Evolutionary conservation across 495 filamentous ascomycete species (phyloP).

Genomic region (Xylaria curta): DNA sequence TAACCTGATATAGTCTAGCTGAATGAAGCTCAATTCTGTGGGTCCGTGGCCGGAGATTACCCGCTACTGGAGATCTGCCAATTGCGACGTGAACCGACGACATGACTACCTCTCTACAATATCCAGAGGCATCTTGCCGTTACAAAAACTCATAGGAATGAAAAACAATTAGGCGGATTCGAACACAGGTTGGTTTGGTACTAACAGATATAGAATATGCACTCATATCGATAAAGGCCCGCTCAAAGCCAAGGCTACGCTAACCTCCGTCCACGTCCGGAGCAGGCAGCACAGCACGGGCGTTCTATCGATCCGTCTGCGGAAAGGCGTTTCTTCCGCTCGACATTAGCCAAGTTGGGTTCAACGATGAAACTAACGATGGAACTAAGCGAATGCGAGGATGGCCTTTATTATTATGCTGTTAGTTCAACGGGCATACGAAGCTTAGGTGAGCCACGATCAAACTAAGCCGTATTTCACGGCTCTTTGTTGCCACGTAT

Average conservation of each 20-base stretch:
- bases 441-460: not conserved
- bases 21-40: not conserved
- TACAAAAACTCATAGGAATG: not conserved
- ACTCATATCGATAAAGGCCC: not conserved
- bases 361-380: no score
- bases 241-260: not conserved
- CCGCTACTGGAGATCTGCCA: not conserved
- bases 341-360: not conserved
- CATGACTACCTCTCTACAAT: not conserved
- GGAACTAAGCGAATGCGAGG: not conserved
- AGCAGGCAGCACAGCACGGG: not conserved
- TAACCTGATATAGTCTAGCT: not conserved
- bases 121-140: not conserved
- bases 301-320: slow-evolving; percentile 1
- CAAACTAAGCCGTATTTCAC: not conserved
- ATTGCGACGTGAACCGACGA: not conserved
- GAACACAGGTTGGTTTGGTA: not conserved
- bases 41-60: slow-evolving; percentile 8
- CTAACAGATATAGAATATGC: not conserved
- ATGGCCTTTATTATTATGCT: not conserved
- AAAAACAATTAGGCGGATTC: not conserved
- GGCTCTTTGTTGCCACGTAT: not conserved
- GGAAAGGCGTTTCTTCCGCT: slow-evolving; percentile 12
- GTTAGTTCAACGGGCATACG: no score
- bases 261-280: not conserved